Evolutionary conservation across 179 eudicot species (phyloP), one percentile per base, ranked within the genome.

Genomic region (Beta macrorhiza): DNA sequence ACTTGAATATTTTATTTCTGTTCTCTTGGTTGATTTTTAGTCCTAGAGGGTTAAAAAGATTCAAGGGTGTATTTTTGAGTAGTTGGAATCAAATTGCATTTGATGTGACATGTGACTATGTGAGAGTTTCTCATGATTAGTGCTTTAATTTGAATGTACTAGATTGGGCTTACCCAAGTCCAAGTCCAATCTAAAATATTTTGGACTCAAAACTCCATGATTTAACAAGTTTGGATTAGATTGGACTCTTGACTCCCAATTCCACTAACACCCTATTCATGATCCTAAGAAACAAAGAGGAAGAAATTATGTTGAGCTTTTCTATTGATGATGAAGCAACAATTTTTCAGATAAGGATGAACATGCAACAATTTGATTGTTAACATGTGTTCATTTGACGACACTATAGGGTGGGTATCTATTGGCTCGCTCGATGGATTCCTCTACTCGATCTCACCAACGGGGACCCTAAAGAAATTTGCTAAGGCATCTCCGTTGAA

Each of bases 381-480:
- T 47, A 37, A 52, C 5, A 0, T 57, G 15, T 52, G 56, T 19
- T 65, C 59, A 22, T 71, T 5, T 19, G 55, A 51, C 51, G 51
- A 63, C 75, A 70, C 82, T 58, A 62, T 88, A 95, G 99, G 99
- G 25, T 96, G 99, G 99, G 83, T 96, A 77, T 92, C 99, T 53
- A 76, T 92, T 61, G 97, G 99, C 64, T 96, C 99, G 25, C 82
- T 92, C 70, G 96, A 96, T 82, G 99, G 99, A 20, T 88, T 56
- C 79, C 85, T 96, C 3, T 96, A 96, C 72, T 96, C 98, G 70
- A 85, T 96, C 76, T 96, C 99, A 64, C 97, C 97, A 67, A 70
- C 80, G 29, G 99, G 99, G 57, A 82, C 71, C 51, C 20, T 89
- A 9, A 92, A 82, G 49, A 96, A 86, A 79, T 93, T 90, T 78